phyloP scores from a whole-genome alignment of 2,329 filamentous ascomycete genomes.

The Xylaria sp. region DNA sequence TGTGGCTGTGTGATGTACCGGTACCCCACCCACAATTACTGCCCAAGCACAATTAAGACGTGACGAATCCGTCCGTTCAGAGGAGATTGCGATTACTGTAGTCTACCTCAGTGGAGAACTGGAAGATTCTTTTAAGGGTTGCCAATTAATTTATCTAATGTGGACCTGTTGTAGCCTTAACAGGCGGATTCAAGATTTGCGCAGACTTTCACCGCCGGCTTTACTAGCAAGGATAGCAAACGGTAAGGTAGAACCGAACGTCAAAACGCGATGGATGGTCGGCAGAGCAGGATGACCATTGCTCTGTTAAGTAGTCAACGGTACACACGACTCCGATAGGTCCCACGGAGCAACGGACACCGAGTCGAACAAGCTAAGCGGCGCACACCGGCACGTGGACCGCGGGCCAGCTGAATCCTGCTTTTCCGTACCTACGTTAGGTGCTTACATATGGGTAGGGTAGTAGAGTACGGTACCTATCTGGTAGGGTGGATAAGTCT shows the following conservation, averaged over 20 bases:
- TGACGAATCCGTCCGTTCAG: neutral
- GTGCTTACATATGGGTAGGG: neutral
- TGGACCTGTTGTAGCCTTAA: neutral
- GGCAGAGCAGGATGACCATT: neutral
- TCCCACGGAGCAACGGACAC: conserved; percentile 21
- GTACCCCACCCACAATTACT: neutral
- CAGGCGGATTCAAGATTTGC: neutral
- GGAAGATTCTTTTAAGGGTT: neutral
- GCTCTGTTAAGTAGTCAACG: neutral
- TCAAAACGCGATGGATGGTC: neutral
- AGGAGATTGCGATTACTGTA: too few relatives aligned
- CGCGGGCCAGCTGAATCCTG: conserved; percentile 8
- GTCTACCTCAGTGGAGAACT: neutral
- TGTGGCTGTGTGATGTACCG: neutral
- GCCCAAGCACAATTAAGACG: neutral
- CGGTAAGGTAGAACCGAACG: neutral
- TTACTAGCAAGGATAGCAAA: neutral
- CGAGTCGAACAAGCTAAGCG: conserved; percentile 19
- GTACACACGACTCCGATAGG: neutral
- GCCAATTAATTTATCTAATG: neutral
- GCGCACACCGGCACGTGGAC: conserved; percentile 8
- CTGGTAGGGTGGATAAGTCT: too few relatives aligned
- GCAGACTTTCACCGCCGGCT: conserved; percentile 1
- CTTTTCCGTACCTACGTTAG: neutral
- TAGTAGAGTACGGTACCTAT: too few relatives aligned